A percentile compares a stretch with the other conserved stretches of the same genome.
These are phyloP conservation scores for Cladophialophora carrionii DNA, from an alignment of 2,329 filamentous ascomycete genomes.

Conservation along the genomic window DNA sequence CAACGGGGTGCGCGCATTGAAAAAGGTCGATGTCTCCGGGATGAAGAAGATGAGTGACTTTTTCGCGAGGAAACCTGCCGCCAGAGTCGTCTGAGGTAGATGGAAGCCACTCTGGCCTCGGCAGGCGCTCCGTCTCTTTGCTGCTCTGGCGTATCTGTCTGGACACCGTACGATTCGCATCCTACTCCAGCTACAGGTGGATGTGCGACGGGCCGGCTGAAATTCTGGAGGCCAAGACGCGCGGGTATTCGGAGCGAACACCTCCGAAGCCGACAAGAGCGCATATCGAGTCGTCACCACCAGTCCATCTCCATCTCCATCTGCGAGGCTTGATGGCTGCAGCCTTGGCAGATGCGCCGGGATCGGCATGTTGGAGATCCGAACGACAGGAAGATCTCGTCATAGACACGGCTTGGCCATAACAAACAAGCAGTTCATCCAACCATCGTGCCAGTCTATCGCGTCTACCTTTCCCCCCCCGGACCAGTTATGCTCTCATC, in stretches of 20 bases:
- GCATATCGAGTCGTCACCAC: background rate
- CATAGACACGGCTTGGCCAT: constrained; percentile 11
- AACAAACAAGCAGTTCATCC: constrained; percentile 6
- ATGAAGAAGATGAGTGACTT: constrained; percentile 99
- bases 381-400: background rate
- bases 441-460: constrained; percentile 3
- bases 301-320: background rate
- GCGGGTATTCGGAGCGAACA: background rate
- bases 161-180: background rate
- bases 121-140: background rate
- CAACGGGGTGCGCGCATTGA: constrained; percentile 74
- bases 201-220: background rate
- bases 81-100: constrained; percentile 9
- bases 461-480: background rate
- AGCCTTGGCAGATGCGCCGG: background rate
- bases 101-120: background rate
- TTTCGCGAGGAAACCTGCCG: constrained; percentile 68
- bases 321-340: background rate
- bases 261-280: background rate
- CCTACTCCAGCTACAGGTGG: background rate
- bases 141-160: no score
- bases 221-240: background rate
- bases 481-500: background rate
- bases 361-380: background rate
- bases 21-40: constrained; percentile 85